These are phyloP conservation scores for Colletotrichum spinosum DNA, from an alignment of 2,329 filamentous ascomycete genomes.

Conservation along the genomic window DNA sequence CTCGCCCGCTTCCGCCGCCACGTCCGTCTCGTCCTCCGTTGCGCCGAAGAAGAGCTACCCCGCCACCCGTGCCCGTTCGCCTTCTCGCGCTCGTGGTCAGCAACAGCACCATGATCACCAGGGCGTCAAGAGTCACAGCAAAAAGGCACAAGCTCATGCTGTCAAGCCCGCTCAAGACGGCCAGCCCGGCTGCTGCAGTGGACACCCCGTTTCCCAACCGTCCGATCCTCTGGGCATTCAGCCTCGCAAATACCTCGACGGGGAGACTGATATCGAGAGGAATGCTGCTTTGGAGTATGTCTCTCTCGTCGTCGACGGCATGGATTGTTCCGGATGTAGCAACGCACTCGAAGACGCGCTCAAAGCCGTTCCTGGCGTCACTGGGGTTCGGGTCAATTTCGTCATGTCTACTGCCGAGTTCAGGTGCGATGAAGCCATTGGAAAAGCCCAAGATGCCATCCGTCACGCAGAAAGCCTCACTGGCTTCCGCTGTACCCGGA, in stretches of 20 bases:
- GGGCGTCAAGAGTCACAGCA: constrained; percentile 39
- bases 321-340: constrained; percentile 51
- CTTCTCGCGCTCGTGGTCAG: constrained; percentile 34
- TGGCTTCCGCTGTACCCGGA: constrained; percentile 45
- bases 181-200: constrained; percentile 27
- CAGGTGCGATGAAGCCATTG: constrained; percentile 41
- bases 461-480: constrained; percentile 43
- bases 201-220: constrained; percentile 8
- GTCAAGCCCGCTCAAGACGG: constrained; percentile 15
- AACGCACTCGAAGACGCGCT: constrained; percentile 49
- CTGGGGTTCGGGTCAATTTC: constrained; percentile 50
- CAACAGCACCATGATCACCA: constrained; percentile 39
- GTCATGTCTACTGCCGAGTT: constrained; percentile 52
- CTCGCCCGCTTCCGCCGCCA: constrained; percentile 1
- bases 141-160: constrained; percentile 31
- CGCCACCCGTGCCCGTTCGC: constrained; percentile 18
- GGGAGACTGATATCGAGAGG: constrained; percentile 43
- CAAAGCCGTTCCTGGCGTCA: constrained; percentile 43
- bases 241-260: neutral
- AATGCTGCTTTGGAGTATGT: constrained; percentile 42
- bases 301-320: constrained; percentile 47
- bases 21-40: constrained; percentile 13
- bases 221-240: neutral
- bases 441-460: constrained; percentile 44
- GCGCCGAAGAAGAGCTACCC: neutral